Conservation (phyloP, 106 monocot genomes). For the Ottelia alismoides region DNA sequence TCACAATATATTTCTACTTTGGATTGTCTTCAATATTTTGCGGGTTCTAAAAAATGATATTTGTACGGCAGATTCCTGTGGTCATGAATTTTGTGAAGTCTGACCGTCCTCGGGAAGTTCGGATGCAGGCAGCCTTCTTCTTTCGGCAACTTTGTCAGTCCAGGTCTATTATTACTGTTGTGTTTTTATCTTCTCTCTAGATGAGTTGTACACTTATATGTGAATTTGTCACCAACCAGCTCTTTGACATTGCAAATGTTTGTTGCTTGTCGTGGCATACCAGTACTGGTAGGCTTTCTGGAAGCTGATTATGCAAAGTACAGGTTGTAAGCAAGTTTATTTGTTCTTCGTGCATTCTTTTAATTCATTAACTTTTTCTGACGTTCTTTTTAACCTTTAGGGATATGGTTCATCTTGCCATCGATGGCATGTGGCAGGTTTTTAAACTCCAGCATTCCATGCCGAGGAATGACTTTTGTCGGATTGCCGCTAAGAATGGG, state of each 20-base stretch:
- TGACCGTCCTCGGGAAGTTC: slow-evolving; percentile 68
- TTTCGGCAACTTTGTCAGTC: slow-evolving; percentile 87
- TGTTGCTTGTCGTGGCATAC: slow-evolving; percentile 88
- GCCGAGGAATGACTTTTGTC: slow-evolving; percentile 75
- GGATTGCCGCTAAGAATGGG: slow-evolving; percentile 87
- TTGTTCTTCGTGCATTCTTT: too few species aligned
- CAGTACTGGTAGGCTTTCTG: slow-evolving; percentile 75
- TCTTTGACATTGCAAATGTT: slow-evolving; percentile 89
- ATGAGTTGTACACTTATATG: neutral
- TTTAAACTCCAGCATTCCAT: slow-evolving; percentile 75
- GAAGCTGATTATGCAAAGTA: slow-evolving; percentile 95
- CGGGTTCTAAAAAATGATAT: too few species aligned
- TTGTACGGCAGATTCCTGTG: slow-evolving; percentile 97
- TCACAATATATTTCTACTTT: too few species aligned
- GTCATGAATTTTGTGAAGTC: slow-evolving; percentile 69
- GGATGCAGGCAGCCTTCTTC: slow-evolving; percentile 87
- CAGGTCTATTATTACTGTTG: slow-evolving; percentile 27
- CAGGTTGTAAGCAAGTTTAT: too few species aligned
- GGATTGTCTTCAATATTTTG: too few species aligned
- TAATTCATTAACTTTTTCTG: too few species aligned
- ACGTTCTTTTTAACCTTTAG: slow-evolving; percentile 22
- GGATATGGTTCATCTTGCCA: slow-evolving; percentile 93
- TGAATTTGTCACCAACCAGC: too few species aligned
- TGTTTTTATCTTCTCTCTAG: neutral
- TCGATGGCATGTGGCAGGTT: slow-evolving; percentile 97